Evolutionary conservation across 1,139 yeast species (phyloP).

Genomic region (Debaryomycetaceae sp.): DNA sequence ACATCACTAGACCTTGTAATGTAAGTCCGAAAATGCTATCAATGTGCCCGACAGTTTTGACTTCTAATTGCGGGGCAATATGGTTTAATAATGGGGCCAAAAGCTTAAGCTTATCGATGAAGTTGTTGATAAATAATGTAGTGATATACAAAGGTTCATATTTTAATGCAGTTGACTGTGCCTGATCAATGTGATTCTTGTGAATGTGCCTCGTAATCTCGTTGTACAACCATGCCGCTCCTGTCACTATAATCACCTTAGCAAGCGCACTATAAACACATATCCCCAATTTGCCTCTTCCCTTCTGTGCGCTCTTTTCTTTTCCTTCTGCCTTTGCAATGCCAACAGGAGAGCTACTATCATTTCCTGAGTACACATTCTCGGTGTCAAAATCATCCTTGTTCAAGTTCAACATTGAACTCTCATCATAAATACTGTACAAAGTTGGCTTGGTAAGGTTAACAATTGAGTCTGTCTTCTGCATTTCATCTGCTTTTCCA

Average conservation of each 20-base stretch:
- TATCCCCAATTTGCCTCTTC: constrained; percentile 7
- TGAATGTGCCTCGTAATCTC: constrained; percentile 50
- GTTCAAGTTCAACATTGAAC: constrained; percentile 31
- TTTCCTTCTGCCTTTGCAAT: background rate
- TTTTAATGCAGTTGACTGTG: constrained; percentile 22
- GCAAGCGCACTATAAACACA: constrained; percentile 7
- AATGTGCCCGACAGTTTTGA: constrained; percentile 5
- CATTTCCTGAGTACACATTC: background rate
- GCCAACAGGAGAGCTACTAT: background rate
- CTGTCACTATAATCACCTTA: constrained; percentile 34
- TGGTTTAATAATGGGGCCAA: constrained; percentile 2
- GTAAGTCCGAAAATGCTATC: constrained; percentile 28
- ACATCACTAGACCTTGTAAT: constrained; percentile 60
- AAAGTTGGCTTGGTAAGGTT: constrained; percentile 50
- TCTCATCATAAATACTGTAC: constrained; percentile 46
- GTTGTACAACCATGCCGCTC: constrained; percentile 48
- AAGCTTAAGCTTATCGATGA: constrained; percentile 26
- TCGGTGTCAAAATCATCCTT: constrained; percentile 21
- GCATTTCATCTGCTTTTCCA: constrained; percentile 20
- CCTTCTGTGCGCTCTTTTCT: background rate
- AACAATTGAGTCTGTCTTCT: constrained; percentile 41
- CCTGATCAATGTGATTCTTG: constrained; percentile 38
- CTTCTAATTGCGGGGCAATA: background rate
- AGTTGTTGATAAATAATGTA: constrained; percentile 29
- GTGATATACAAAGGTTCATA: constrained; percentile 35